Evolutionary conservation across 805 yeast species (phyloP).

Genomic region (Sungouiozyma intestinalis): DNA sequence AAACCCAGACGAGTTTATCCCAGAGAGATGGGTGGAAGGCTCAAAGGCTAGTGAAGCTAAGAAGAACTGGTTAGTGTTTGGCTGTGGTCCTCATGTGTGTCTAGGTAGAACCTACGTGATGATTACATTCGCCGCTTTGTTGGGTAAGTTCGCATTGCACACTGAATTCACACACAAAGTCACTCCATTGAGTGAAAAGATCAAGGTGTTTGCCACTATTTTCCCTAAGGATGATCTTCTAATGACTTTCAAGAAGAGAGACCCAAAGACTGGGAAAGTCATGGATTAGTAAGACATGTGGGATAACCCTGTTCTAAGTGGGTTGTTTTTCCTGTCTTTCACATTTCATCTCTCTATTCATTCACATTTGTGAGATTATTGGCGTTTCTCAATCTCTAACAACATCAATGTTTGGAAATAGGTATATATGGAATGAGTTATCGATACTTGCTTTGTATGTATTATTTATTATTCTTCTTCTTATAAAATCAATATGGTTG

Average conservation of each 20-base stretch:
- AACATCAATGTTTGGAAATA: not conserved
- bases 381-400: too few relatives aligned
- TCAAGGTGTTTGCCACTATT: constrained; percentile 94
- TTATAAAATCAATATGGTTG: not conserved
- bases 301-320: too few relatives aligned
- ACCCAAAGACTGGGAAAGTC: constrained; percentile 33
- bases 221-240: constrained; percentile 95
- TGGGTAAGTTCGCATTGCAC: constrained; percentile 81
- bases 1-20: constrained; percentile 86
- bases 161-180: constrained; percentile 74
- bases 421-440: not conserved
- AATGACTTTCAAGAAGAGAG: constrained; percentile 60
- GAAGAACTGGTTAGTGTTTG: constrained; percentile 93
- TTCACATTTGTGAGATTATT: too few relatives aligned
- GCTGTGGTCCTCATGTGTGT: constrained; percentile 95
- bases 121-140: constrained; percentile 77
- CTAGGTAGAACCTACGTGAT: constrained; percentile 89
- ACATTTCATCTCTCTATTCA: constrained; percentile 1
- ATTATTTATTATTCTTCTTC: constrained; percentile 2
- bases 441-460: constrained; percentile 1
- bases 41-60: constrained; percentile 64
- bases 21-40: constrained; percentile 89
- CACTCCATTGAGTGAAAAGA: constrained; percentile 79
- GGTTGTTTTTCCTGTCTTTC: not conserved
- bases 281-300: constrained; percentile 11